Base-by-base conservation (phyloP, 2,329 filamentous ascomycete species). In the Pseudogymnoascus sp. region DNA sequence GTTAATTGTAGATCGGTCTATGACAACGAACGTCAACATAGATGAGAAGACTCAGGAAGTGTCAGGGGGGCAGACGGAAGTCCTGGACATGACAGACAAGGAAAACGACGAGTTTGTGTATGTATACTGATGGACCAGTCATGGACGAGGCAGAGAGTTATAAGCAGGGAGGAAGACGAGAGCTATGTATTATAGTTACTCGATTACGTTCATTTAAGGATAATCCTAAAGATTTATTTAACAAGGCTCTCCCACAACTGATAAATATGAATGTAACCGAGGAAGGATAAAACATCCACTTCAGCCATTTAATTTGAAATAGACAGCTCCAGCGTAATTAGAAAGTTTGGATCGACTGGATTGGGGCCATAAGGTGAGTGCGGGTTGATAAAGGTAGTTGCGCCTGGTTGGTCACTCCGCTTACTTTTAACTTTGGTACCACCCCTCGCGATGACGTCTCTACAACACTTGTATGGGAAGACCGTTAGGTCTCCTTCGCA, bases 101-200 rank as follows among this genome's bases (percentile, higher is more conserved):
- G 74, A 85, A 74, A 89, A 88, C 66, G 84, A 89, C 62, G 85
- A 88, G 67, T 88, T 88, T 73, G 79, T 86, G 14, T 87, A 84
- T 71, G 78, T 85, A 54, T 85, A 85, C 66, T 84, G 41, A 63
- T 14, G 9, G 18, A 33, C 11, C 3, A 16, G 47, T 14, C 33
- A 33, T 0, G 72, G 16, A 33, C 9, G 47, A 33, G 47, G 28
- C 25, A 33, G 18, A 54, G 2, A 54, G 47, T 54, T 54, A 4
- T 18, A 33, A 14, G n/a, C 47, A 54, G 47, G 16, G n/a, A 14
- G n/a, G 47, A 16, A 4, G 16, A 12, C 2, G 28, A 33, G 47
- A 33, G 28, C 16, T 33, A 33, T 33, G 11, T 33, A n/a, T n/a
- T 54, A n/a, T 54, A 54, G 43, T 33, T 54, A 20, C 28, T 50